Base-by-base conservation (phyloP, 768 basidiomycete species). In the Kwoniella pini region DNA sequence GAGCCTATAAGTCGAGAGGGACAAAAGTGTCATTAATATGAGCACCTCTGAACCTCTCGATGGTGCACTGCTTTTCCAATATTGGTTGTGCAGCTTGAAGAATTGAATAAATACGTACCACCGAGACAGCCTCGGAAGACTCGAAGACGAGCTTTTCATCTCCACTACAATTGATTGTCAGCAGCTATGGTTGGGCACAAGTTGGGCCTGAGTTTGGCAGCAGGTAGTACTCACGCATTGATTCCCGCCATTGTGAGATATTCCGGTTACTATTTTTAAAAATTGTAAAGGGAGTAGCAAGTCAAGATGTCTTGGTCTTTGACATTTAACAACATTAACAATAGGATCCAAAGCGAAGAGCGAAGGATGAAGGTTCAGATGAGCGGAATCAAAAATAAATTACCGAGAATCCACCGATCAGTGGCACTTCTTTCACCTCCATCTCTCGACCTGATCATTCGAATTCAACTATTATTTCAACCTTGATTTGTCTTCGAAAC, bases 101-200 rank as follows among this genome's bases (percentile, higher is more conserved):
- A 36, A 24, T 55, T 31, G 33, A 54, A 43, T 30, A 38, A 22
- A 57, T 68, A 95, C 84, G 68, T 69, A 79, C 78, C 62, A 80
- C 76, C 60, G 73, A 87, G 67, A 96, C 87, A 12, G 89, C 87
- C 80, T 95, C 92, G 43, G 91, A 93, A 42, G 93, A 94, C 81
- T 76, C 72, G 62, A 62, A 80, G 75, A 73, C 75, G 87, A 92
- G 49, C 88, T 93, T 93, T 85, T 94, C 91, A 83, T 96, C 93
- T 66, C 89, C 90, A 61, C 86, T 70, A 79, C 87, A 15, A 17
- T 4, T 11, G 28, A 26, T 2, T n/a, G 10, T 50, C 3, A 30
- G 46, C 57, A 40, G 40, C 33, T n/a, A n/a, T n/a, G n/a, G n/a
- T n/a, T 22, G n/a, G n/a, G 5, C 38, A 50, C 22, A 21, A 19